A percentile compares a stretch with the other conserved stretches of the same genome.
Conservation (phyloP, 192 early-diverging fungal species). For the Coemansia sp. region DNA sequence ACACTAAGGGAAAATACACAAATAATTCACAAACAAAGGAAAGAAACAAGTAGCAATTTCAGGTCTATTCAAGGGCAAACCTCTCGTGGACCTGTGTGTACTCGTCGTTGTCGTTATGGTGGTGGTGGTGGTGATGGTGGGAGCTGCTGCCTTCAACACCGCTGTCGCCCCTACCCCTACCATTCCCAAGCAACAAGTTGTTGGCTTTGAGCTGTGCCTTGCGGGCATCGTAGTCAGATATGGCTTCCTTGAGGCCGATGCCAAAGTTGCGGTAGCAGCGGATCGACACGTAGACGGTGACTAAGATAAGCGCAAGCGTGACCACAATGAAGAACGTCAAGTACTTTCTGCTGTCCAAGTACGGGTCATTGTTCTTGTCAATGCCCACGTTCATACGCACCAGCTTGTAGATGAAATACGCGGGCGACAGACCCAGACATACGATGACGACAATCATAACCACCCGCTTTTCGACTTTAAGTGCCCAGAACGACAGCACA, state of each 20-base stretch:
- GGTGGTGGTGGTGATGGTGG: neutral
- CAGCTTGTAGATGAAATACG: slow-evolving; percentile 58
- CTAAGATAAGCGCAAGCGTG: slow-evolving; percentile 47
- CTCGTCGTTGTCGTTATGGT: slow-evolving; percentile 23
- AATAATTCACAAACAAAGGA: neutral
- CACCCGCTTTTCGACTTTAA: slow-evolving; percentile 48
- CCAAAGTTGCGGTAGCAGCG: slow-evolving; percentile 58
- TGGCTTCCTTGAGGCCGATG: slow-evolving; percentile 53
- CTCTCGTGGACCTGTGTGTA: slow-evolving; percentile 55
- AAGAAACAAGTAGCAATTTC: neutral
- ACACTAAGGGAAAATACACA: too few species aligned
- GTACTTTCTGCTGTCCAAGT: slow-evolving; percentile 54
- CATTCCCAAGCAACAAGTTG: slow-evolving; percentile 14
- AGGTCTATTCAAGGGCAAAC: slow-evolving; percentile 39
- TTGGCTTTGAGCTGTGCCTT: slow-evolving; percentile 68
- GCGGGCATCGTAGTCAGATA: slow-evolving; percentile 49
- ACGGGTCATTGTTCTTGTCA: slow-evolving; percentile 50
- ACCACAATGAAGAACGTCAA: slow-evolving; percentile 57
- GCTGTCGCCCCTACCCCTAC: slow-evolving; percentile 1
- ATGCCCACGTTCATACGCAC: slow-evolving; percentile 57
- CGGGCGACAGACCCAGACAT: slow-evolving; percentile 45
- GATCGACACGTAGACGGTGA: slow-evolving; percentile 53
- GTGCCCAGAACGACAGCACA: slow-evolving; percentile 54
- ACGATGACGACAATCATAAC: slow-evolving; percentile 55
- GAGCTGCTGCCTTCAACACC: slow-evolving; percentile 1